Percentiles rank a stretch among this genome's conserved stretches.
phyloP scores from a whole-genome alignment of 768 basidiomycete genomes.

The Epithele typhae region DNA sequence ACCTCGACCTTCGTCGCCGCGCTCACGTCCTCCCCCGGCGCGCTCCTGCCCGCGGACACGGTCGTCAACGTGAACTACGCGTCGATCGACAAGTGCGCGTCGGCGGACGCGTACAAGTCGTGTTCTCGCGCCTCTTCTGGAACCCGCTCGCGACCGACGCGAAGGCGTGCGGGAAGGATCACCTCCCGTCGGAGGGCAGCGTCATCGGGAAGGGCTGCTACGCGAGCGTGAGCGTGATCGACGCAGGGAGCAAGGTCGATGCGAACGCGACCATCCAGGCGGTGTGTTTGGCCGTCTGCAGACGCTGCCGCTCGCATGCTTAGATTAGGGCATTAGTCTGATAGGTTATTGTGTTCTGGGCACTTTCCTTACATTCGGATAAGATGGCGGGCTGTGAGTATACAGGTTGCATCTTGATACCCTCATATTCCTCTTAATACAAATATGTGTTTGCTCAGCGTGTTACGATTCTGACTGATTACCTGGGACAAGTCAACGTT shows the following conservation, averaged over 20 bases:
- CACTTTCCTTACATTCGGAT: no score
- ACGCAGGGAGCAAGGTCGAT: constrained; percentile 28
- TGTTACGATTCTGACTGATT: no score
- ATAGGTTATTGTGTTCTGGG: no score
- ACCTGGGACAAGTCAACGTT: no score
- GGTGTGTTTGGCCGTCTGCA: constrained; percentile 21
- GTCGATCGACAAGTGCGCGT: constrained; percentile 24
- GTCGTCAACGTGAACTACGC: constrained; percentile 36
- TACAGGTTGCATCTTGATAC: no score
- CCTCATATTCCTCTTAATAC: no score
- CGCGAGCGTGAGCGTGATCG: constrained; percentile 27
- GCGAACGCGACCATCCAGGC: constrained; percentile 28
- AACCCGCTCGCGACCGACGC: constrained; percentile 26
- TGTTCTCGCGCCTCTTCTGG: constrained; percentile 28
- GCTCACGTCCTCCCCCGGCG: constrained; percentile 8
- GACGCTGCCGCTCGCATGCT: constrained; percentile 10
- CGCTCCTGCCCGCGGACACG: constrained; percentile 29
- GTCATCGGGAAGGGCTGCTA: constrained; percentile 26
- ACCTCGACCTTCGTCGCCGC: constrained; percentile 35
- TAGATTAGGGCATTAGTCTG: no score
- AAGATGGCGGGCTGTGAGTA: no score
- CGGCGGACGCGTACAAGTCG: constrained; percentile 24
- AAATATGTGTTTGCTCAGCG: no score
- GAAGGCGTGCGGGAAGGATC: constrained; percentile 26
- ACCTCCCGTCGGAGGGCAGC: constrained; percentile 28